Evolutionary conservation across 441 rosid species (phyloP), one percentile per base, ranked within the genome.

Genomic region (Breynia disticha): DNA sequence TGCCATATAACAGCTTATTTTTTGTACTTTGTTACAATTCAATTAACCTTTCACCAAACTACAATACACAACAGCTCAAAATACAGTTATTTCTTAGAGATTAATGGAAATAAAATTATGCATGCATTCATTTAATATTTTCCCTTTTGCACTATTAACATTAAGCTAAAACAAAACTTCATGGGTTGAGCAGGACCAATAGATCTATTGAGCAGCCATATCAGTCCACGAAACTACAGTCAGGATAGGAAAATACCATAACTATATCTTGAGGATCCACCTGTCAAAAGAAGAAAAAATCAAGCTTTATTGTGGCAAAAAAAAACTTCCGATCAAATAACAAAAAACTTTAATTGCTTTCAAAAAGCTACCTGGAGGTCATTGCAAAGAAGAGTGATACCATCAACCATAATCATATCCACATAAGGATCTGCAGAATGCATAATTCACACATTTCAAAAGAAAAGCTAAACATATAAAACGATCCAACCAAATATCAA

Each of bases 261-360:
- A 91, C 94, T 43, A 91, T 88, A 76, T 91, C 98, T 76, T 91
- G 98, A 56, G 97, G 96, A 79, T 91, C 98, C 70, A 87, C 98
- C 96, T 91, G 81, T 28, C 24, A 61, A 66, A 57, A 24, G 7
- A 70, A 39, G 49, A 14, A 35, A 41, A 55, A 10, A 24, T n/a
- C 20, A 19, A 46, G 11, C 11, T 24, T 24, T 24, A 24, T 3
- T 24, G 32, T 2, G 32, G 50, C 5, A 4, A 16, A 16, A 46
- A 14, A 9, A 24, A 7, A 24, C 32, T 24, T 24, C 32, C 32
- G 19, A 15, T 37, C 16, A 22, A 49, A 14, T 2, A 61, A 67
- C 14, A 18, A 18, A 47, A 46, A 41, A 50, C 5, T 39, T 2
- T 39, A 2, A 39, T 39, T 39, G 11, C 14, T 39, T n/a, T 39